Conservation (phyloP, 768 basidiomycete genomes). For the Mycena metata region DNA sequence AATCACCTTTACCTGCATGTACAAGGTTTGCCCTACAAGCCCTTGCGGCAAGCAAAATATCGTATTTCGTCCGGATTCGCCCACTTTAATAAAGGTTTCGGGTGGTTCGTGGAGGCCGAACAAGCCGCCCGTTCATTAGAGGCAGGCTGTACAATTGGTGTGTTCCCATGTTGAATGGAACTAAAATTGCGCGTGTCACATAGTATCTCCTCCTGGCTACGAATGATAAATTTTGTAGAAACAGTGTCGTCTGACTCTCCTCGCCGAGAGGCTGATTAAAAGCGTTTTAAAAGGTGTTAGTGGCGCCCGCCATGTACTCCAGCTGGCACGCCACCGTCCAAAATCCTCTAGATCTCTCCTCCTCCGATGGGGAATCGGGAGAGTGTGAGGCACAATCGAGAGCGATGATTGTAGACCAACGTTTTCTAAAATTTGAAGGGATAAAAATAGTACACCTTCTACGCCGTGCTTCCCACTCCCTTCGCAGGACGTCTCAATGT, state of each 20-base stretch:
- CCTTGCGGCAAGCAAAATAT: constrained; percentile 61
- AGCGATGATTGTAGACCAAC: not conserved
- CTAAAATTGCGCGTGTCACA: not conserved
- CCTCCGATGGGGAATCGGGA: not conserved
- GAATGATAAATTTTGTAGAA: constrained; percentile 6
- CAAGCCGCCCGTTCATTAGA: constrained; percentile 76
- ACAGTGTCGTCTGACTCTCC: constrained; percentile 18
- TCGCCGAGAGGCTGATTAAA: not conserved
- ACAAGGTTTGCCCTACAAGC: constrained; percentile 75
- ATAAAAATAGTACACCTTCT: constrained; percentile 10
- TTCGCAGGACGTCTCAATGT: not conserved
- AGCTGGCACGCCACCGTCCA: not conserved
- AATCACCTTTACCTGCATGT: constrained; percentile 83
- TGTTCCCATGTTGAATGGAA: constrained; percentile 61
- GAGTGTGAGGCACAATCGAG: not conserved
- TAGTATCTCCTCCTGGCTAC: constrained; percentile 7
- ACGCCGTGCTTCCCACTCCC: not conserved
- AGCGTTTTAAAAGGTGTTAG: not conserved
- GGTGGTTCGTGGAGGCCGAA: constrained; percentile 77
- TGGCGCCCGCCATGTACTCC: constrained; percentile 16
- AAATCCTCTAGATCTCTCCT: not conserved
- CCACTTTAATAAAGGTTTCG: constrained; percentile 70
- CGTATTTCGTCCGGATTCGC: constrained; percentile 56
- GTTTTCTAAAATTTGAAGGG: not conserved
- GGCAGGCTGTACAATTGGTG: constrained; percentile 61